A percentile compares a stretch with the other conserved stretches of the same genome.
These are phyloP conservation scores for Cyberlindnera amylophila DNA, from an alignment of 805 yeast genomes.

Conservation along the genomic window DNA sequence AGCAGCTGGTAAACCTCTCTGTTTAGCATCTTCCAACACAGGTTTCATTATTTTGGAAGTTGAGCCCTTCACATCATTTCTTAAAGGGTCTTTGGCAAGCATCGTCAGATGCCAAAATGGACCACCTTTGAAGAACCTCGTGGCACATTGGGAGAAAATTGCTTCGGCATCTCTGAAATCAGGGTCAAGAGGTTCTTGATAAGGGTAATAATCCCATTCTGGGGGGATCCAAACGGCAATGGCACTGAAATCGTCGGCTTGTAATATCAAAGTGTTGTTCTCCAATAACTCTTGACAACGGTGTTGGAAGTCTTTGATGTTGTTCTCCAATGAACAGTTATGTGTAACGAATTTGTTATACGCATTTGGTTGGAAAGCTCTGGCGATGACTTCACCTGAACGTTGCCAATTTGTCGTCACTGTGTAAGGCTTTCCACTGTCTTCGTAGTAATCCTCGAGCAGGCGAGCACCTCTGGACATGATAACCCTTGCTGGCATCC, in stretches of 20 bases:
- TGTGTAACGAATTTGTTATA: conserved; percentile 18
- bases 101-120: conserved; percentile 19
- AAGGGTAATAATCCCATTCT: conserved; percentile 13
- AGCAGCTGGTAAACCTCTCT: conserved; percentile 16
- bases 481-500: neutral
- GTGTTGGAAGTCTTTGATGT: conserved; percentile 12
- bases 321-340: conserved; percentile 13
- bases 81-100: conserved; percentile 15
- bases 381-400: conserved; percentile 18
- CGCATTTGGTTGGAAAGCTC: conserved; percentile 20
- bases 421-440: conserved; percentile 1
- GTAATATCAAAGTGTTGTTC: conserved; percentile 12
- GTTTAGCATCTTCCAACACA: conserved; percentile 15
- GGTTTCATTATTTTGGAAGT: conserved; percentile 21
- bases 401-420: conserved; percentile 13
- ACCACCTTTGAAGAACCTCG: conserved; percentile 12
- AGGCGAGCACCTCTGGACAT: neutral
- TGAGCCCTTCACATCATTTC: conserved; percentile 12
- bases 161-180: conserved; percentile 7
- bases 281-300: conserved; percentile 16
- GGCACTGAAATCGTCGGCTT: conserved; percentile 15
- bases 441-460: neutral
- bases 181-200: conserved; percentile 9
- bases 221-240: conserved; percentile 25
- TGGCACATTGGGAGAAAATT: conserved; percentile 8